These are phyloP conservation scores for Didymella exigua DNA, from an alignment of 2,329 filamentous ascomycete species.

Conservation along the genomic window DNA sequence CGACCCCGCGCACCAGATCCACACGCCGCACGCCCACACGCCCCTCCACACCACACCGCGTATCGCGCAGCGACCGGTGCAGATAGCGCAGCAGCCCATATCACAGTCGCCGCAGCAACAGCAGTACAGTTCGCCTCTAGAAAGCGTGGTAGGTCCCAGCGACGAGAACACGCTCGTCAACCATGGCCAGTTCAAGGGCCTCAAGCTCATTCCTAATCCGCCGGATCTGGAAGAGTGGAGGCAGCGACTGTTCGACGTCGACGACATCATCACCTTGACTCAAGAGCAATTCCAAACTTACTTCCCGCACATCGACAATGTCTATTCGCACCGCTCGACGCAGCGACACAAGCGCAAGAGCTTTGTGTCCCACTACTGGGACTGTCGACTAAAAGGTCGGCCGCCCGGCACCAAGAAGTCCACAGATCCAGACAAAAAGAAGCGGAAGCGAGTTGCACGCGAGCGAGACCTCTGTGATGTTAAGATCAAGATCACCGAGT, in stretches of 20 bases:
- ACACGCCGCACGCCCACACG: conserved; percentile 5
- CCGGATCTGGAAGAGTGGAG: conserved; percentile 73
- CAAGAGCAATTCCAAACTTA: conserved; percentile 82
- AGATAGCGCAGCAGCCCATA: conserved; percentile 22
- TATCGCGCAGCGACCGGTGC: conserved; percentile 20
- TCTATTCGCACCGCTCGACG: conserved; percentile 83
- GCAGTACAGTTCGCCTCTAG: conserved; percentile 12
- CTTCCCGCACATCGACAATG: conserved; percentile 82
- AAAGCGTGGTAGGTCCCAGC: neutral
- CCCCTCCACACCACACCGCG: conserved; percentile 22
- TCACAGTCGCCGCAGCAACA: conserved; percentile 14
- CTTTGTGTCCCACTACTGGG: conserved; percentile 85
- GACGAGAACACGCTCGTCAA: conserved; percentile 51
- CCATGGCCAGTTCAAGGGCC: conserved; percentile 59
- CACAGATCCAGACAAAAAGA: conserved; percentile 80
- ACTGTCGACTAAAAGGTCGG: conserved; percentile 79
- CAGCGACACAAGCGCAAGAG: conserved; percentile 81
- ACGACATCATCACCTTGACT: conserved; percentile 72
- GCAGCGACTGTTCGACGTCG: conserved; percentile 74
- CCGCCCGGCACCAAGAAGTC: conserved; percentile 80
- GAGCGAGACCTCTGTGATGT: conserved; percentile 82
- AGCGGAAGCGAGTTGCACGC: conserved; percentile 75
- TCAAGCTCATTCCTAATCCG: conserved; percentile 67
- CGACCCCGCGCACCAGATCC: conserved; percentile 11
- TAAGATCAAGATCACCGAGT: conserved; percentile 85